A percentile compares a stretch with the other conserved stretches of the same genome.
Conservation (phyloP, 2,329 filamentous ascomycete species). For the Tolypocladium inflatum region DNA sequence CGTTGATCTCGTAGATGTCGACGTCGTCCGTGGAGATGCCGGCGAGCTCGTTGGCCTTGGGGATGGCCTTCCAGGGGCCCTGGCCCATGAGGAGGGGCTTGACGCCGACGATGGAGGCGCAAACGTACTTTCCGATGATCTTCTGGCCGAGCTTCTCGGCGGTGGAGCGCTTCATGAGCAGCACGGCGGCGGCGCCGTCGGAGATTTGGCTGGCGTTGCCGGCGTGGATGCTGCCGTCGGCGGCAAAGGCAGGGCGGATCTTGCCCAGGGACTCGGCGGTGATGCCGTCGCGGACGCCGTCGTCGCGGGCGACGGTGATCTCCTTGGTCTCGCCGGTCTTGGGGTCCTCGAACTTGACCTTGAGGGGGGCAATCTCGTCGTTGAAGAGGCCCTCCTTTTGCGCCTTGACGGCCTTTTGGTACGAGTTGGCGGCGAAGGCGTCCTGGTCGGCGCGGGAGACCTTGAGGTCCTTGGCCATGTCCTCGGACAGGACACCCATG, state of each 20-base stretch:
- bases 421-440: constrained; percentile 85
- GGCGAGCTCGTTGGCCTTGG: constrained; percentile 79
- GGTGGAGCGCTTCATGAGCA: constrained; percentile 89
- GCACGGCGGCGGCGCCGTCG: constrained; percentile 87
- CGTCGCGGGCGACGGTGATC: constrained; percentile 75
- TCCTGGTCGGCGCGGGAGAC: constrained; percentile 71
- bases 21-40: constrained; percentile 83
- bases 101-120: constrained; percentile 78
- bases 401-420: constrained; percentile 79
- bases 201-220: constrained; percentile 95
- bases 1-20: constrained; percentile 98
- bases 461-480: constrained; percentile 82
- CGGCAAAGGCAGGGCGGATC: constrained; percentile 82
- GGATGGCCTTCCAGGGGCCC: constrained; percentile 92
- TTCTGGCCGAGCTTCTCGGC: constrained; percentile 80
- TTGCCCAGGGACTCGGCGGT: constrained; percentile 83
- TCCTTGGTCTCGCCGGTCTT: constrained; percentile 81
- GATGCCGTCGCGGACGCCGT: constrained; percentile 77
- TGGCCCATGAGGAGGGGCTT: constrained; percentile 92
- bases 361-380: constrained; percentile 81
- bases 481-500: constrained; percentile 88
- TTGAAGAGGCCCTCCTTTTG: constrained; percentile 86
- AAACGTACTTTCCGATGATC: constrained; percentile 87
- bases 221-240: constrained; percentile 88
- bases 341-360: constrained; percentile 79